Base-by-base conservation (phyloP, 805 yeast genomes). In the Candida nonsorbophila region DNA sequence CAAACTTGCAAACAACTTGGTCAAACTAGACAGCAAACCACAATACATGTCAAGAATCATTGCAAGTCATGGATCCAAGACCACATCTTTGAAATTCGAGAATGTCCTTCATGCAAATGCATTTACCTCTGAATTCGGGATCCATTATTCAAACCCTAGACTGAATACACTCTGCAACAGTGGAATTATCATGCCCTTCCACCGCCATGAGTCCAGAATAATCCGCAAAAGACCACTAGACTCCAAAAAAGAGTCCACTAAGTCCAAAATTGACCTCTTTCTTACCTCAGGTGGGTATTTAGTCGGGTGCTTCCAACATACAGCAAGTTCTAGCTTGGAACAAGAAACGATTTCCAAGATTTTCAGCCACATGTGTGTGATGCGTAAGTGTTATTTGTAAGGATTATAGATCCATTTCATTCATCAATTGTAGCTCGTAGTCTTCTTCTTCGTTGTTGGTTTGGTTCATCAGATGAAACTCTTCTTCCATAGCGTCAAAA, bases 131-230 rank as follows among this genome's bases (percentile, higher is more conserved):
- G 77, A 74, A 28, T 67, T 65, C 52, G 84, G 84, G 1, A 42
- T 72, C 4, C 51, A 50, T 9, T 69, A 70, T 43, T 53, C 49
- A 19, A 53, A 59, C 25, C 39, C 49, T 2, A 55, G 51, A 11
- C 27, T 33, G 20, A 32, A 38, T 16, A 48, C 66, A 5, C 47
- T 47, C 26, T 71, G 60, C 35, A 68, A 56, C 27, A 53, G 67
- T 17, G 84, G 83, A 0, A 36, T 72, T 3, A 55, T 73, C 13
- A 64, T 76, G 67, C 77, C 81, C 1, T 70, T 77, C 38, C 65
- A 50, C 44, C 57, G 69, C 31, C 52, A 55, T 20, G 52, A 56
- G 12, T 55, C 74, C 3, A 68, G 58, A 40, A 41, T 75, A 23
- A 67, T 70, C 7, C 55, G 75, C 38, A 61, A 48, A 37, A 53